Evolutionary conservation across 2,329 filamentous ascomycete species (phyloP).

Genomic region (Furcasterigmium furcatum): DNA sequence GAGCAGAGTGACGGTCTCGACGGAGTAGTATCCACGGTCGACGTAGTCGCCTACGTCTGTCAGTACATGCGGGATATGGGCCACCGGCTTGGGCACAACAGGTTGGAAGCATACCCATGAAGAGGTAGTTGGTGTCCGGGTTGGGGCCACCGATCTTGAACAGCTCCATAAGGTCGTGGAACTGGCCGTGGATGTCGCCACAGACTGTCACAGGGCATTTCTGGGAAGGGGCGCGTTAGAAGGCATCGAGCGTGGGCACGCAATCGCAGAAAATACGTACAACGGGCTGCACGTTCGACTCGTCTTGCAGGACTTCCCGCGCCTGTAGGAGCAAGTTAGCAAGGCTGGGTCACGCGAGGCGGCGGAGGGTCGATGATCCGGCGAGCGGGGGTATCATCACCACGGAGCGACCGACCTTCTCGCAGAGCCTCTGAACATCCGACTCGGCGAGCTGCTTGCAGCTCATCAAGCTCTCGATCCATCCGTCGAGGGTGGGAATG

Average conservation of each 20-base stretch:
- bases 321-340: conserved; percentile 56
- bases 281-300: conserved; percentile 98
- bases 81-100: conserved; percentile 2
- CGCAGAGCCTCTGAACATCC: conserved; percentile 95
- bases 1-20: conserved; percentile 95
- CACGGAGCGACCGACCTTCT: conserved; percentile 73
- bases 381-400: not conserved
- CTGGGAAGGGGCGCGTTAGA: conserved; percentile 35
- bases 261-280: too few relatives aligned
- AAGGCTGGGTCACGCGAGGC: conserved; percentile 27
- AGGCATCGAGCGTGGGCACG: not conserved
- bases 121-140: conserved; percentile 98
- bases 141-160: conserved; percentile 99
- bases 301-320: conserved; percentile 92
- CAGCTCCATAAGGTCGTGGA: conserved; percentile 98
- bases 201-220: conserved; percentile 99
- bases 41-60: conserved; percentile 82
- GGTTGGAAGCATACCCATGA: conserved; percentile 74
- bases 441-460: conserved; percentile 97
- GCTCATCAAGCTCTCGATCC: conserved; percentile 97
- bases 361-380: conserved; percentile 3
- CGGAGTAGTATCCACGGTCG: conserved; percentile 97
- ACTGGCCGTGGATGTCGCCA: conserved; percentile 98
- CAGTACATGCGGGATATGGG: too few relatives aligned
- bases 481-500: conserved; percentile 91